Conservation (phyloP, 306 rosid genomes). For the Hippophae rhamnoides region DNA sequence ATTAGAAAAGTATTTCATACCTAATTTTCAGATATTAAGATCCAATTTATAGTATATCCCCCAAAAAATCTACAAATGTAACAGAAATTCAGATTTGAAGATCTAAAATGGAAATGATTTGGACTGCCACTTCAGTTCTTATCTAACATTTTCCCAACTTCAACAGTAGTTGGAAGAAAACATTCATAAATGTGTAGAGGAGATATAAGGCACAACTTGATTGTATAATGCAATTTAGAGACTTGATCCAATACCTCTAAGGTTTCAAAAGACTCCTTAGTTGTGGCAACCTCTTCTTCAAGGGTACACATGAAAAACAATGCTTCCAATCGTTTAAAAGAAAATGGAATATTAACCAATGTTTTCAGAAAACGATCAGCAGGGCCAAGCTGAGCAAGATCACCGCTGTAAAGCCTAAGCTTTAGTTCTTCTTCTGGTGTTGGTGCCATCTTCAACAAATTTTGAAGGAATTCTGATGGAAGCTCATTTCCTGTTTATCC, state of each 20-base stretch:
- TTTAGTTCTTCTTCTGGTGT: conserved; percentile 83
- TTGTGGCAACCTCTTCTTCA: conserved; percentile 54
- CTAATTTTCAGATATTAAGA: too few relatives aligned
- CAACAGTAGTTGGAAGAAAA: not conserved
- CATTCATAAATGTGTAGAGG: not conserved
- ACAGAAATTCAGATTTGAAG: too few relatives aligned
- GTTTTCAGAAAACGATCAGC: conserved; percentile 84
- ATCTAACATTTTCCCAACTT: not conserved
- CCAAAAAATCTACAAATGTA: too few relatives aligned
- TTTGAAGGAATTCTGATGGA: conserved; percentile 65
- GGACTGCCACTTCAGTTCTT: too few relatives aligned
- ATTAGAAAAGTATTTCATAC: too few relatives aligned
- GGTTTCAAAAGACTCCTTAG: conserved; percentile 48
- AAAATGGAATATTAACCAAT: conserved; percentile 68
- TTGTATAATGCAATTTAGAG: conserved; percentile 1
- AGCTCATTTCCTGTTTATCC: conserved; percentile 74
- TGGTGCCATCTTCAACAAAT: conserved; percentile 82
- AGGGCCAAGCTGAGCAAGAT: conserved; percentile 54
- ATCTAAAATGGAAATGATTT: too few relatives aligned
- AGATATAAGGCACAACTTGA: conserved; percentile 6
- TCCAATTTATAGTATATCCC: too few relatives aligned
- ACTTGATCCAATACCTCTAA: conserved; percentile 54
- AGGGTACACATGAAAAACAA: conserved; percentile 67
- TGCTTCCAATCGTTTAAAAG: conserved; percentile 75
- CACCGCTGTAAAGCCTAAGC: conserved; percentile 65